Base-by-base conservation (phyloP, 805 yeast genomes). In the Priceomyces castillae region DNA sequence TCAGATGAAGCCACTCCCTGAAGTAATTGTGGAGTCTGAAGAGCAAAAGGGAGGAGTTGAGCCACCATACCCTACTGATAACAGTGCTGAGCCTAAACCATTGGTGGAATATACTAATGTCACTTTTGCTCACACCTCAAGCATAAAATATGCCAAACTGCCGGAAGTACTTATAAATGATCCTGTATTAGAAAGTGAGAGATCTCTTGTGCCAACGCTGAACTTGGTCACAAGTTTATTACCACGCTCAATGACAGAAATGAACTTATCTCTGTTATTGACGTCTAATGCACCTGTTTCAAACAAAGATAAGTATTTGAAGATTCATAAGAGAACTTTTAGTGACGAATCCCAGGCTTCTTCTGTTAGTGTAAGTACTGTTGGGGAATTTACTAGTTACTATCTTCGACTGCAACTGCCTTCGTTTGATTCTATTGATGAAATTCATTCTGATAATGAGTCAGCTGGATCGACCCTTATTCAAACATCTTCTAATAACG, bases 331-430 rank as follows among this genome's bases (percentile, higher is more conserved):
- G 34, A 45, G 74, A 40, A 56, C 57, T 9, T 64, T 65, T 44
- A 67, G 73, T 35, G 73, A 69, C 26, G 72, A 69, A 40, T 66
- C 73, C 1, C 58, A 54, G 15, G 69, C 64, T 1, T 66, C 72
- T 4, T 64, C 73, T 0, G 63, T 67, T 10, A 64, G 71, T 45
- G 62, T 65, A 43, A 64, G 69, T 45, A 59, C 71, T 1, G 50
- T 62, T 14, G 69, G 67, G 1, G 72, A 66, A 34, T 49, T 60
- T 17, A 46, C 59, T 47, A 58, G 54, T 36, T 49, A 54, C 20
- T 42, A 37, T 37, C 30, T 5, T 22, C 31, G 14, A 11, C 39
- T 26, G 12, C 12, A 31, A 23, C 20, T 22, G 25, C 15, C 31
- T 12, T 28, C n/a, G 5, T 28, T 28, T 28, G 31, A 28, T 28